These are phyloP conservation scores for Aspergillus sp. DNA, from an alignment of 2,329 filamentous ascomycete genomes.

Conservation along the genomic window DNA sequence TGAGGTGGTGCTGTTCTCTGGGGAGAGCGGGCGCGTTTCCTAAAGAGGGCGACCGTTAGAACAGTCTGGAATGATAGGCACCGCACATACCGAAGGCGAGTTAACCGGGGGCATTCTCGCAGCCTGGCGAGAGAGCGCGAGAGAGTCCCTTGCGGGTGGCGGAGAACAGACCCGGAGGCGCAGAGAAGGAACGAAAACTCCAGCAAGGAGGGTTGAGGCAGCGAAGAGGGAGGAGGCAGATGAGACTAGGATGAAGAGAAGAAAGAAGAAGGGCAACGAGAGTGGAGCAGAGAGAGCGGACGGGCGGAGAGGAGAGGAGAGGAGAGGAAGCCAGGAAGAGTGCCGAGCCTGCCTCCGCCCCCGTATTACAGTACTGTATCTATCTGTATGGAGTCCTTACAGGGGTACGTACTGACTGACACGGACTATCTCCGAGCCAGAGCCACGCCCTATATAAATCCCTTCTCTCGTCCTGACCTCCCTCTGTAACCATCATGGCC, in stretches of 20 bases:
- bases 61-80: too few species aligned
- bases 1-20: slow-evolving; percentile 25
- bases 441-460: not conserved
- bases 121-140: slow-evolving; percentile 2
- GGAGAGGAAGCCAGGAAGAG: slow-evolving; percentile 1
- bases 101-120: slow-evolving; percentile 35
- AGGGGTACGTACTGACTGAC: too few species aligned
- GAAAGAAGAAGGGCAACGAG: not conserved
- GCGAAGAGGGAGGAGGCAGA: not conserved
- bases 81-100: slow-evolving; percentile 34
- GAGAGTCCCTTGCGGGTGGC: not conserved
- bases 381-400: too few species aligned
- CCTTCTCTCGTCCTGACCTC: not conserved
- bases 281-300: not conserved
- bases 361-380: too few species aligned
- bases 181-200: not conserved
- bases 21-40: slow-evolving; percentile 14
- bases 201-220: slow-evolving; percentile 1
- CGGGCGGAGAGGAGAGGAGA: not conserved
- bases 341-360: too few species aligned
- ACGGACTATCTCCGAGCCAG: not conserved
- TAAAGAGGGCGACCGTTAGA: too few species aligned
- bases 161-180: not conserved
- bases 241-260: not conserved
- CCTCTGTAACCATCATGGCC: slow-evolving; percentile 38